These are phyloP conservation scores for Hapsidospora chrysogenum DNA, from an alignment of 495 filamentous ascomycete genomes.

Conservation along the genomic window DNA sequence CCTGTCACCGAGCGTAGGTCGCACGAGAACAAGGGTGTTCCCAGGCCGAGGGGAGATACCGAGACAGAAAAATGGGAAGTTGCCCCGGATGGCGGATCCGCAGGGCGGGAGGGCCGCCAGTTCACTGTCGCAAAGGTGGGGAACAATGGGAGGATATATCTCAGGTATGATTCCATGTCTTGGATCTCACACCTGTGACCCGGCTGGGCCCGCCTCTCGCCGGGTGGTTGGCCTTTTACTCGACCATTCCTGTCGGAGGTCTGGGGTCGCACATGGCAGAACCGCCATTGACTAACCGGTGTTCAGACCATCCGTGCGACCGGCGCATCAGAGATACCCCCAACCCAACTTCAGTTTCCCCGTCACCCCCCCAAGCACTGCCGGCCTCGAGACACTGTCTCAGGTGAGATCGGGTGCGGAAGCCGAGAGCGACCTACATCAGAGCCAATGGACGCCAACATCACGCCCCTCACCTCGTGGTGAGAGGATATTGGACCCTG, in stretches of 20 bases:
- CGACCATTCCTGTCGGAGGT: neutral
- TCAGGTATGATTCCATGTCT: constrained; percentile 50
- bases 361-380: constrained; percentile 37
- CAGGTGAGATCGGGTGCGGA: constrained; percentile 11
- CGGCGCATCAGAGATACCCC: constrained; percentile 38
- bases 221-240: too few relatives aligned
- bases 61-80: constrained; percentile 27
- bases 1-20: constrained; percentile 25
- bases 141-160: constrained; percentile 82
- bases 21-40: constrained; percentile 14
- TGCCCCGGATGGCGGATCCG: constrained; percentile 29
- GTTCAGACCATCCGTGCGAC: constrained; percentile 41
- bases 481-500: constrained; percentile 2
- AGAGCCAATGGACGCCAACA: constrained; percentile 23
- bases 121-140: constrained; percentile 92
- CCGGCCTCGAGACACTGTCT: constrained; percentile 29
- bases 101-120: constrained; percentile 50
- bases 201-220: too few relatives aligned
- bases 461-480: neutral
- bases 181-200: neutral
- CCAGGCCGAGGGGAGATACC: constrained; percentile 10
- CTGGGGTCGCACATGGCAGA: neutral
- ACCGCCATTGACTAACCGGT: constrained; percentile 2
- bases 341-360: constrained; percentile 43
- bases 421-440: constrained; percentile 26